These are phyloP conservation scores for Mortierella sp. DNA, from an alignment of 371 early-diverging fungal species.

Conservation along the genomic window DNA sequence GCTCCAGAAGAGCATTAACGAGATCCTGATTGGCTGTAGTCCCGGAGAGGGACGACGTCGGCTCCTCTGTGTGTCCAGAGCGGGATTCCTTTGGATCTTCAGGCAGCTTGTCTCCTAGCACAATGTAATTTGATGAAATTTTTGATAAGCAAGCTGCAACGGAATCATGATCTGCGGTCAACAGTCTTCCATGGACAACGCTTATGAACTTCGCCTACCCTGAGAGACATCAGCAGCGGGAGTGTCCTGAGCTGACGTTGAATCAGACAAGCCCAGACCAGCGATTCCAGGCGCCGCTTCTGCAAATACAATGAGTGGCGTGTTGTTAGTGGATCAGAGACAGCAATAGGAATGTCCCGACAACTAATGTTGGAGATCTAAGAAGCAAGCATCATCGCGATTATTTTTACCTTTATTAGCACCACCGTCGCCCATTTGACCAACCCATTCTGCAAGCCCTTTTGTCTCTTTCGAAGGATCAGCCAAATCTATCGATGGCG, in stretches of 20 bases:
- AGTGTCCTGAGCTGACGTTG: too few relatives aligned
- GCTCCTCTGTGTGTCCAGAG: background rate
- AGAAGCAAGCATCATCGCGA: background rate
- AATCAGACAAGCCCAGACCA: too few relatives aligned
- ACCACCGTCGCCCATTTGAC: conserved; percentile 18
- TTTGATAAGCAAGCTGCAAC: too few relatives aligned
- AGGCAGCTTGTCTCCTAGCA: too few relatives aligned
- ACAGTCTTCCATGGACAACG: too few relatives aligned
- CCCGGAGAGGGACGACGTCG: background rate
- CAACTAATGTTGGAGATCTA: too few relatives aligned
- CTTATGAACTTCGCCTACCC: too few relatives aligned
- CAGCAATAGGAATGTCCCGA: too few relatives aligned
- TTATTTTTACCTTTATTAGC: conserved; percentile 11
- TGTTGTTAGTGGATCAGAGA: background rate
- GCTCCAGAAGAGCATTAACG: conserved; percentile 4
- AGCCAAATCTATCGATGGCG: conserved; percentile 25
- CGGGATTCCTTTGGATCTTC: too few relatives aligned
- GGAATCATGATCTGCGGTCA: too few relatives aligned
- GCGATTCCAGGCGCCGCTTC: too few relatives aligned
- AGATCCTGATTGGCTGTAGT: background rate
- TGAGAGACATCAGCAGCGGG: background rate
- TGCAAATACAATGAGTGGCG: background rate
- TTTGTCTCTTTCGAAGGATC: conserved; percentile 42
- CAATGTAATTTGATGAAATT: too few relatives aligned
- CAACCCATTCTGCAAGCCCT: conserved; percentile 29